Evolutionary conservation across 768 basidiomycete species (phyloP).

Genomic region (Symmetrospora coprosmae): DNA sequence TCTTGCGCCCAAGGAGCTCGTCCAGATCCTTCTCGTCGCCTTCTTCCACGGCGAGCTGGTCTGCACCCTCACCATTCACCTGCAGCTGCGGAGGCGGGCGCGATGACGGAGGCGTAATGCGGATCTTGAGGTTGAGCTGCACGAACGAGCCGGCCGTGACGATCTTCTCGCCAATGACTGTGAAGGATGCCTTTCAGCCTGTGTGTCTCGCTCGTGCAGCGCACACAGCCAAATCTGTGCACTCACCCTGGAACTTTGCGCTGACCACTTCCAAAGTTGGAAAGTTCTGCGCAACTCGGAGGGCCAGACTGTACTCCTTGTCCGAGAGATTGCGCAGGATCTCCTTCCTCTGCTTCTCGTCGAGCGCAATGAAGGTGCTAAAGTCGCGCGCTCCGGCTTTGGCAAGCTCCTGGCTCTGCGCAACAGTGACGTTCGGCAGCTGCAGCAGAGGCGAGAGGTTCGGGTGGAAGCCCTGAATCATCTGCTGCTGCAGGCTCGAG

Average conservation of each 20-base stretch:
- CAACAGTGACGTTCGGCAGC: conserved; percentile 52
- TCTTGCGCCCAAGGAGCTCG: conserved; percentile 52
- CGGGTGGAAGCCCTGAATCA: conserved; percentile 60
- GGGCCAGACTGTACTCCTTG: conserved; percentile 41
- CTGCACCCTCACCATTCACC: conserved; percentile 32
- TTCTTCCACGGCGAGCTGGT: conserved; percentile 33
- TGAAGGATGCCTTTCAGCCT: not conserved
- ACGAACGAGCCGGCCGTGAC: conserved; percentile 81
- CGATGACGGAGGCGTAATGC: conserved; percentile 48
- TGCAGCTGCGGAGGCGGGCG: conserved; percentile 24
- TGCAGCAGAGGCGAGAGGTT: conserved; percentile 48
- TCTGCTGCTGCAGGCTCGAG: conserved; percentile 68
- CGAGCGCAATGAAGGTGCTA: conserved; percentile 25
- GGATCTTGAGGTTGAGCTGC: conserved; percentile 67
- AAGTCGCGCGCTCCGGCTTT: conserved; percentile 26
- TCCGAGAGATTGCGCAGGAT: conserved; percentile 7
- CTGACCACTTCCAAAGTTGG: conserved; percentile 63
- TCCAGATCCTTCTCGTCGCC: conserved; percentile 54
- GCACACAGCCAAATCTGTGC: not conserved
- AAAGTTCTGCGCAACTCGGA: conserved; percentile 55
- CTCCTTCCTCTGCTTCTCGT: conserved; percentile 24
- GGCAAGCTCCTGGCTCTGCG: conserved; percentile 36
- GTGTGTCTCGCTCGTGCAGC: too few species aligned
- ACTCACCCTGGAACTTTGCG: conserved; percentile 67
- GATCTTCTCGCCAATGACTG: conserved; percentile 68